phyloP scores from a whole-genome alignment of 805 yeast species.

The Saccharomyces jurei region DNA sequence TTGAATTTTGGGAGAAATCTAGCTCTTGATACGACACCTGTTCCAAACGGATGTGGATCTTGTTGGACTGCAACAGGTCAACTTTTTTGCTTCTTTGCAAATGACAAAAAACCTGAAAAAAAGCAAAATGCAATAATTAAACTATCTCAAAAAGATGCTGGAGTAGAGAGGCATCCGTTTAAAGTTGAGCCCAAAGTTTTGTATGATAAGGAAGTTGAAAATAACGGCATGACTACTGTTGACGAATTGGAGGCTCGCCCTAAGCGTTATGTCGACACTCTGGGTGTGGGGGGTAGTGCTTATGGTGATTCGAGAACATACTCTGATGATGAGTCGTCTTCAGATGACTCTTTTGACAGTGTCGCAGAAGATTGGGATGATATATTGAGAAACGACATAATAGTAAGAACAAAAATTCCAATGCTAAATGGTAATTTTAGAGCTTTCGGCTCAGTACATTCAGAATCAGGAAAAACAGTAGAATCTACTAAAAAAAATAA shows the following conservation, averaged over 20 bases:
- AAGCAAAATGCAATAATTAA: constrained; percentile 30
- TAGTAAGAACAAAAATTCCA: constrained; percentile 43
- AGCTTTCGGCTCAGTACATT: constrained; percentile 18
- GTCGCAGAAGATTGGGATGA: constrained; percentile 64
- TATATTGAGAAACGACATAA: constrained; percentile 48
- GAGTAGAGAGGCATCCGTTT: neutral
- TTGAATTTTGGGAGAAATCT: constrained; percentile 14
- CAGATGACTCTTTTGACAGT: constrained; percentile 43
- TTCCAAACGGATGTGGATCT: constrained; percentile 92
- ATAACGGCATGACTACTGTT: constrained; percentile 7
- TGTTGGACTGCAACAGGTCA: constrained; percentile 75
- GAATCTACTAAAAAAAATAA: constrained; percentile 29
- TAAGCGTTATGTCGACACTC: constrained; percentile 28
- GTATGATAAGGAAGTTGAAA: constrained; percentile 1
- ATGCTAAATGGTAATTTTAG: constrained; percentile 32
- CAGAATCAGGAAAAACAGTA: constrained; percentile 19
- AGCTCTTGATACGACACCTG: constrained; percentile 70
- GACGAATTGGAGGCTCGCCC: constrained; percentile 19
- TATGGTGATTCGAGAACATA: constrained; percentile 10
- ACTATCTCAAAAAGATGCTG: constrained; percentile 15
- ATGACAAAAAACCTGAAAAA: constrained; percentile 37
- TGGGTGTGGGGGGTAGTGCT: constrained; percentile 10
- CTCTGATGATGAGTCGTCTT: constrained; percentile 19
- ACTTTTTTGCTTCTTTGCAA: constrained; percentile 73
- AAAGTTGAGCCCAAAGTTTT: constrained; percentile 1